These are phyloP conservation scores for Phytophthora lateralis DNA, from an alignment of 352 stramenopile species.

Conservation along the genomic window DNA sequence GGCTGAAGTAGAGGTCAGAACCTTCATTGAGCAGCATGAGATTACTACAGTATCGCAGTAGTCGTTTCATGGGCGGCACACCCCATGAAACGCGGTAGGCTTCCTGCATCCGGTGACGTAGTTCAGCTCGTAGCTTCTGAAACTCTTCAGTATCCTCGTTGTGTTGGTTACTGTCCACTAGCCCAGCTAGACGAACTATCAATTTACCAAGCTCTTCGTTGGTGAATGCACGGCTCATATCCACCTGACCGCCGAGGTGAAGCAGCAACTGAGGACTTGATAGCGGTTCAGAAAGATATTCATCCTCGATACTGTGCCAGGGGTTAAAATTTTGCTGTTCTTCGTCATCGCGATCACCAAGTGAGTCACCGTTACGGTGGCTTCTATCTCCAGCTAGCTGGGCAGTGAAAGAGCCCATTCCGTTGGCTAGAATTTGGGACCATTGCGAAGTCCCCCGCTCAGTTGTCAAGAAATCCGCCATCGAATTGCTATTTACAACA, in stretches of 20 bases:
- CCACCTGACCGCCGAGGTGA: slow-evolving; percentile 68
- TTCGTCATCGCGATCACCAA: slow-evolving; percentile 44
- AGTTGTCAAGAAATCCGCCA: slow-evolving; percentile 28
- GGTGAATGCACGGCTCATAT: slow-evolving; percentile 51
- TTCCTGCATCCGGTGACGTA: slow-evolving; percentile 70
- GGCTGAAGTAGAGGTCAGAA: slow-evolving; percentile 65
- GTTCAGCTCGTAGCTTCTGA: slow-evolving; percentile 28
- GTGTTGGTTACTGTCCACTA: slow-evolving; percentile 10
- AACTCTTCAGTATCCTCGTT: slow-evolving; percentile 26
- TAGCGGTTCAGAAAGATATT: slow-evolving; percentile 62
- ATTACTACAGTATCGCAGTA: slow-evolving; percentile 59
- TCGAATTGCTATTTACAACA: slow-evolving; percentile 52
- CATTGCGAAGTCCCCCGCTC: slow-evolving; percentile 29
- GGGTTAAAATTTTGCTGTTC: slow-evolving; percentile 54
- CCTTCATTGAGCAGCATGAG: slow-evolving; percentile 73
- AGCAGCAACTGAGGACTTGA: slow-evolving; percentile 50
- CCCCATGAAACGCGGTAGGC: slow-evolving; percentile 71
- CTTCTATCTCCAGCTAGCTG: slow-evolving; percentile 36
- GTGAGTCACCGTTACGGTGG: slow-evolving; percentile 43
- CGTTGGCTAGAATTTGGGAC: slow-evolving; percentile 43
- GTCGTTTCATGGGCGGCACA: slow-evolving; percentile 47
- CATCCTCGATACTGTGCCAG: slow-evolving; percentile 63
- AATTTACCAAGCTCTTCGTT: slow-evolving; percentile 46
- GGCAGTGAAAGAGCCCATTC: slow-evolving; percentile 44
- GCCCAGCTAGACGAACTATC: slow-evolving; percentile 21